These are phyloP conservation scores for Alternaria sp. DNA, from an alignment of 2,329 filamentous ascomycete genomes.

Conservation along the genomic window DNA sequence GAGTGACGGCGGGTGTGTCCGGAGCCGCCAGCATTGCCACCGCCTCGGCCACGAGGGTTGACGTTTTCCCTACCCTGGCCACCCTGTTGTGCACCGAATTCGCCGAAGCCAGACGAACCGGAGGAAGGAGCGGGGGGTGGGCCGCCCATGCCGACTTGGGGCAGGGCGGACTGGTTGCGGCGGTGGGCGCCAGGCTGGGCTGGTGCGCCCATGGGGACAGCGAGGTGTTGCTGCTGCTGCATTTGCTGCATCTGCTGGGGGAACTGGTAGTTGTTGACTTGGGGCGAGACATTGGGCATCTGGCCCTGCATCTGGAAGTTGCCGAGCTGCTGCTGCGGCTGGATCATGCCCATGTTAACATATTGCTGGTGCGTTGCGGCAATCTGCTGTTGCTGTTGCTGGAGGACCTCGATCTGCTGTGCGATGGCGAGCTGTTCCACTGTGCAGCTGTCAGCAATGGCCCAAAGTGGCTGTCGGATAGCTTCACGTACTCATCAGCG, in stretches of 20 bases:
- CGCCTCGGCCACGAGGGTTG: conserved; percentile 74
- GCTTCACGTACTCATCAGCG: conserved; percentile 88
- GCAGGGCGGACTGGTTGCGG: conserved; percentile 96
- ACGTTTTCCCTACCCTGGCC: conserved; percentile 70
- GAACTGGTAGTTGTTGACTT: conserved; percentile 85
- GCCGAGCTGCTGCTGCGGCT: conserved; percentile 79
- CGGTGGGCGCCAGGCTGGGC: conserved; percentile 86
- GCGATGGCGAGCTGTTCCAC: conserved; percentile 98
- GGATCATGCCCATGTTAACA: conserved; percentile 95
- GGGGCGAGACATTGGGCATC: conserved; percentile 78
- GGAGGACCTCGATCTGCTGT: conserved; percentile 95
- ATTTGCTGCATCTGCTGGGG: conserved; percentile 66
- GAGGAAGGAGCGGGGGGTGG: conserved; percentile 92
- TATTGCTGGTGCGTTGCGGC: conserved; percentile 97
- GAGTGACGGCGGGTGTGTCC: conserved; percentile 96
- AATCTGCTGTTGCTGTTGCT: conserved; percentile 98
- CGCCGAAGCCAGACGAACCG: conserved; percentile 82
- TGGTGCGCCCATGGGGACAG: conserved; percentile 75
- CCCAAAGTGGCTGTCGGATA: conserved; percentile 4
- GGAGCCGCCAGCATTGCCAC: conserved; percentile 66
- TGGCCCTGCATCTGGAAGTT: conserved; percentile 66
- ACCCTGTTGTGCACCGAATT: conserved; percentile 70
- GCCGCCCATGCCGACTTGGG: conserved; percentile 82
- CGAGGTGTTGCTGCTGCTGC: conserved; percentile 64
- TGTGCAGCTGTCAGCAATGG: conserved; percentile 50